phyloP scores from a whole-genome alignment of 139 green algal species.

The Chlamydomonas incerta region DNA sequence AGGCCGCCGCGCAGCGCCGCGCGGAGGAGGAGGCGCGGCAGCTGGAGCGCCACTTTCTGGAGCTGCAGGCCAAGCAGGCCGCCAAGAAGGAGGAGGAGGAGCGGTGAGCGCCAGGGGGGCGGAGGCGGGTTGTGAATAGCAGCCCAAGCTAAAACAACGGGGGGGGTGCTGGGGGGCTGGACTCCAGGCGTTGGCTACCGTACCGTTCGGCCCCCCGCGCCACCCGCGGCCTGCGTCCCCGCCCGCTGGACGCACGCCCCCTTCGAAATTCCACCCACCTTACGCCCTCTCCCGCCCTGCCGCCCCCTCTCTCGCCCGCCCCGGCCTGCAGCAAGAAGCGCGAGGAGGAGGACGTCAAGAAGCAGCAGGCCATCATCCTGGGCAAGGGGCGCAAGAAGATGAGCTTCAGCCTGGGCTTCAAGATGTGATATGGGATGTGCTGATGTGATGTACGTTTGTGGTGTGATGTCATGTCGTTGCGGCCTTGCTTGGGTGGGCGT shows the following conservation, averaged over 20 bases:
- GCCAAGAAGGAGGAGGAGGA: constrained; percentile 50
- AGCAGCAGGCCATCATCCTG: constrained; percentile 60
- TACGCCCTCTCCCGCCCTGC: too few species aligned
- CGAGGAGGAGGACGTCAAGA: constrained; percentile 50
- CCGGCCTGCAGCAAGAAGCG: constrained; percentile 52
- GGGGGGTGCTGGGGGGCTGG: too few species aligned
- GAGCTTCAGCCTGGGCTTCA: constrained; percentile 57
- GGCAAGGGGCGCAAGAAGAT: constrained; percentile 65
- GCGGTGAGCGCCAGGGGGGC: constrained; percentile 38
- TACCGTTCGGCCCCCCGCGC: too few species aligned
- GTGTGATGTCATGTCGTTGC: too few species aligned
- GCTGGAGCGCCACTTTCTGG: constrained; percentile 43
- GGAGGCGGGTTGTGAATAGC: not conserved
- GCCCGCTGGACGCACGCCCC: too few species aligned
- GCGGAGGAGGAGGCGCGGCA: constrained; percentile 43
- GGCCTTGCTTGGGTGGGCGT: too few species aligned
- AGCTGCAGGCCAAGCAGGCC: constrained; percentile 48
- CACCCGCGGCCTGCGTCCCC: too few species aligned
- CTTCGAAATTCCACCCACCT: too few species aligned
- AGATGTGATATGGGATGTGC: constrained; percentile 3
- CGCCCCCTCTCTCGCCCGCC: too few species aligned
- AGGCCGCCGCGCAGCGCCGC: constrained; percentile 26
- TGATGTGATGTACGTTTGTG: too few species aligned
- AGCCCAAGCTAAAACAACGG: not conserved
- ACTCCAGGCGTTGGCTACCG: too few species aligned